These are phyloP conservation scores for Albugo candida DNA, from an alignment of 352 stramenopile species.

Conservation along the genomic window DNA sequence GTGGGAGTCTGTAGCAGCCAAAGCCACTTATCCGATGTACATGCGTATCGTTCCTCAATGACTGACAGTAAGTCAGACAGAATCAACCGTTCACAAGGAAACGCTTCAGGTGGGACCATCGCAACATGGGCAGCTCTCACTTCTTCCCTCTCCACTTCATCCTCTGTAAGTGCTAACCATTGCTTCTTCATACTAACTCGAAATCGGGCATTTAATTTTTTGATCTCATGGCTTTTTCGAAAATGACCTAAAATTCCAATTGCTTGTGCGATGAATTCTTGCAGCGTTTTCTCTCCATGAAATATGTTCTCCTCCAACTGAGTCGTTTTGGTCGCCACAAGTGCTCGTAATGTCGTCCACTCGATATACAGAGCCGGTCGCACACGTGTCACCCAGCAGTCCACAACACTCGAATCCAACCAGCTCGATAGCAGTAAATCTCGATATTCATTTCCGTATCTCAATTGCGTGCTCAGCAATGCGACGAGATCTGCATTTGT, in stretches of 20 bases:
- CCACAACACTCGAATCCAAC: too few relatives aligned
- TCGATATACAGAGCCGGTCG: too few relatives aligned
- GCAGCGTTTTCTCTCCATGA: too few relatives aligned
- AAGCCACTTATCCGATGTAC: constrained; percentile 18
- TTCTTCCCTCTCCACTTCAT: not conserved
- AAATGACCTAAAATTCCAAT: constrained; percentile 31
- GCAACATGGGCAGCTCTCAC: not conserved
- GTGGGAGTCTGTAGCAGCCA: constrained; percentile 53
- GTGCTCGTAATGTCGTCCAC: too few relatives aligned
- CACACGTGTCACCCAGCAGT: too few relatives aligned
- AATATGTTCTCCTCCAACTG: too few relatives aligned
- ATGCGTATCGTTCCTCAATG: not conserved
- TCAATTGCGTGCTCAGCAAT: too few relatives aligned
- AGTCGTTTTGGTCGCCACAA: too few relatives aligned
- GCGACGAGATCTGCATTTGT: too few relatives aligned
- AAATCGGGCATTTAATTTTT: constrained; percentile 24
- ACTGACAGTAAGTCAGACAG: not conserved
- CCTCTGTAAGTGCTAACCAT: not conserved
- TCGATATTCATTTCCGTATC: too few relatives aligned
- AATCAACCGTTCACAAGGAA: not conserved
- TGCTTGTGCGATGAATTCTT: constrained; percentile 34
- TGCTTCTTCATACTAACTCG: constrained; percentile 6
- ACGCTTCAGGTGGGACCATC: not conserved
- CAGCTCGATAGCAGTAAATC: too few relatives aligned
- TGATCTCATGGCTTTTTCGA: constrained; percentile 36